Evolutionary conservation across 2,329 filamentous ascomycete species (phyloP).

Genomic region (Cladophialophora immunda): DNA sequence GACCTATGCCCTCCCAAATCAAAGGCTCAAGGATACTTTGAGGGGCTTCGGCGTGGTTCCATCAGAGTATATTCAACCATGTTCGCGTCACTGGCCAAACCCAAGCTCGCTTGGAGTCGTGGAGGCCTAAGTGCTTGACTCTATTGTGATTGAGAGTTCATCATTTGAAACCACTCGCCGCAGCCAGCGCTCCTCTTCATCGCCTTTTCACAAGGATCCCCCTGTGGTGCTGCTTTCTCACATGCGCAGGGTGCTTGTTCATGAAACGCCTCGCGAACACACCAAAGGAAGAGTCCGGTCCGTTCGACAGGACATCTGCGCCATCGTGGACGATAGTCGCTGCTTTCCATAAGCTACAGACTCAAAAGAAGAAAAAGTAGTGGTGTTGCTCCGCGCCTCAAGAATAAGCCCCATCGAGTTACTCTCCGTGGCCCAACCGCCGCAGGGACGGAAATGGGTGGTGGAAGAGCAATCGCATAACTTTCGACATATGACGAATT

Average conservation of each 20-base stretch:
- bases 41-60: conserved; percentile 54
- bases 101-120: conserved; percentile 47
- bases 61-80: conserved; percentile 59
- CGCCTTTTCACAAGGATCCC: background rate
- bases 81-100: conserved; percentile 57
- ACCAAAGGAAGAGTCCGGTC: conserved; percentile 63
- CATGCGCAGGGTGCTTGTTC: background rate
- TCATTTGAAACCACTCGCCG: conserved; percentile 71
- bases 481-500: conserved; percentile 94
- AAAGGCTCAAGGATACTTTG: background rate
- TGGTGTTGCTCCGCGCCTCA: conserved; percentile 83
- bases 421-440: conserved; percentile 58
- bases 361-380: conserved; percentile 46
- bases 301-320: conserved; percentile 73
- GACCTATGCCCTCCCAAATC: too few species aligned
- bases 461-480: conserved; percentile 89
- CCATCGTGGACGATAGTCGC: conserved; percentile 45
- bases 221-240: conserved; percentile 12
- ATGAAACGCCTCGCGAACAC: background rate
- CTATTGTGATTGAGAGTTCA: conserved; percentile 86
- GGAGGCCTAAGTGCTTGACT: conserved; percentile 94
- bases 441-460: conserved; percentile 42
- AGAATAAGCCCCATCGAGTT: conserved; percentile 99
- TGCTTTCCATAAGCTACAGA: conserved; percentile 65
- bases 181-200: conserved; percentile 38